Evolutionary conservation across 805 yeast species (phyloP).

Genomic region (Kurtzmaniella fragi): DNA sequence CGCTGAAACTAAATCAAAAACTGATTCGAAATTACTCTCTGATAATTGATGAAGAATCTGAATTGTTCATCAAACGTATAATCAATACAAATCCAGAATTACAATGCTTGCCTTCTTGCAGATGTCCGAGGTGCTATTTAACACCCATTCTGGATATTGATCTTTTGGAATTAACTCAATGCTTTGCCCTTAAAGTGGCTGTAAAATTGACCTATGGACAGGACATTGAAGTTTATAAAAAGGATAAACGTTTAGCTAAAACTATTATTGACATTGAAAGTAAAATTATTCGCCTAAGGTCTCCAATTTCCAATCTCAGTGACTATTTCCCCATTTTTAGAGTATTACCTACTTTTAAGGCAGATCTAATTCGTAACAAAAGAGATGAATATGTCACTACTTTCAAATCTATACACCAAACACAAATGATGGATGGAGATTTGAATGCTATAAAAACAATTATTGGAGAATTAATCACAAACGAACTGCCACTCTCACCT

Average conservation of each 20-base stretch:
- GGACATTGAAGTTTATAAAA: conserved; percentile 35
- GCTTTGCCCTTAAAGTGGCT: conserved; percentile 48
- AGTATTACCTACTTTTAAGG: conserved; percentile 14
- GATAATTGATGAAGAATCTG: conserved; percentile 36
- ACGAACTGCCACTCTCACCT: conserved; percentile 10
- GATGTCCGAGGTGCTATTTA: conserved; percentile 8
- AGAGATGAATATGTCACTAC: conserved; percentile 46
- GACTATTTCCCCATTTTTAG: conserved; percentile 51
- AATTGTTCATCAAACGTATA: conserved; percentile 15
- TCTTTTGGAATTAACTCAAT: conserved; percentile 40
- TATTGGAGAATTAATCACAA: conserved; percentile 19
- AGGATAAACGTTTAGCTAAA: conserved; percentile 36
- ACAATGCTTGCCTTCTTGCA: conserved; percentile 15
- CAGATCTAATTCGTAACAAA: conserved; percentile 25
- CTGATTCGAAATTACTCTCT: conserved; percentile 24
- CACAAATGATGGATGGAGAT: conserved; percentile 16
- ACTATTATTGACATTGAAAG: conserved; percentile 54
- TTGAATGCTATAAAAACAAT: conserved; percentile 25
- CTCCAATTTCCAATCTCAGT: conserved; percentile 50
- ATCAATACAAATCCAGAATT: conserved; percentile 9
- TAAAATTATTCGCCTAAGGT: conserved; percentile 50
- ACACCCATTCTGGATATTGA: conserved; percentile 27
- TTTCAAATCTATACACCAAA: conserved; percentile 15
- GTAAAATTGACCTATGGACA: conserved; percentile 50
- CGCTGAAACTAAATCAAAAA: conserved; percentile 38